Conservation (phyloP, 345 rosid species). For the Ailanthus altissimus region DNA sequence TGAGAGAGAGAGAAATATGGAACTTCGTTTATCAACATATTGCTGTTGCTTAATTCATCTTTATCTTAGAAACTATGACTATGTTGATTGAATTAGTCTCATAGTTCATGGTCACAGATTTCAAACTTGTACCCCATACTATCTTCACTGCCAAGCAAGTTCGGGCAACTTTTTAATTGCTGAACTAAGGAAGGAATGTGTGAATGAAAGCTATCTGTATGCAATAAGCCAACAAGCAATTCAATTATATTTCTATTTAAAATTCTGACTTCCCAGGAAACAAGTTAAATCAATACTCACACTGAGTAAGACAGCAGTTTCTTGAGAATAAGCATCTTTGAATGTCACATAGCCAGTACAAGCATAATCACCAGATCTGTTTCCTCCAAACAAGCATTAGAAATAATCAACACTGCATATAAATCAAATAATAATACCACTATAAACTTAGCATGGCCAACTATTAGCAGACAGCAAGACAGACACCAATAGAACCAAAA, state of each 20-base stretch:
- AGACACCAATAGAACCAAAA: background rate
- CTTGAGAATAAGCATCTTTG: conserved; percentile 75
- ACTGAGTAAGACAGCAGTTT: conserved; percentile 79
- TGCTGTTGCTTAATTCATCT: background rate
- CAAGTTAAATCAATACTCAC: conserved; percentile 39
- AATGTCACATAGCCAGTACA: conserved; percentile 77
- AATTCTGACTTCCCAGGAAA: background rate
- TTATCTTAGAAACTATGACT: background rate
- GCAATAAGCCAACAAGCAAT: background rate
- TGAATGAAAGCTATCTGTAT: background rate
- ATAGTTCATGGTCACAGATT: background rate
- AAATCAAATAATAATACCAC: background rate
- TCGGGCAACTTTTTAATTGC: background rate
- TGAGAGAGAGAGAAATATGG: background rate
- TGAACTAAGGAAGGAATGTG: background rate
- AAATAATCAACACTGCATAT: background rate
- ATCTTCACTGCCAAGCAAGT: background rate
- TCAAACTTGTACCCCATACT: background rate
- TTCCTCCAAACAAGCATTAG: conserved; percentile 13
- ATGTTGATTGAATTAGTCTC: background rate
- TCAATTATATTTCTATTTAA: background rate
- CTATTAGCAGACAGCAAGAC: background rate
- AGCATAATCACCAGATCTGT: conserved; percentile 52
- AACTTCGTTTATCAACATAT: background rate
- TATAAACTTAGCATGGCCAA: background rate